Conservation (phyloP, 441 rosid genomes). For the Eruca vesicaria region DNA sequence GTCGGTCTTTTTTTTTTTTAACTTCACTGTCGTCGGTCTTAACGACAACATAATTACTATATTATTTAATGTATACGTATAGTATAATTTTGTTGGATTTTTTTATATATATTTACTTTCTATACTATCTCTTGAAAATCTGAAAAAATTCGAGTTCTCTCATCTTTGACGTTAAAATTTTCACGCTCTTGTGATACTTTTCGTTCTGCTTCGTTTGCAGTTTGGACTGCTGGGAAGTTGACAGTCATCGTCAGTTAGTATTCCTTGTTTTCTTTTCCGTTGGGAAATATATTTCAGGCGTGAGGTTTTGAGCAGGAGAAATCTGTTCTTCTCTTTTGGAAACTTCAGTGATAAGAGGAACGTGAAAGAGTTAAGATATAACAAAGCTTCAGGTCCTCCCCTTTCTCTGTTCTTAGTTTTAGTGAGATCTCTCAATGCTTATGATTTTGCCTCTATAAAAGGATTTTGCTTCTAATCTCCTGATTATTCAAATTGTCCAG, state of each 20-base stretch:
- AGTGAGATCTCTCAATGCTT: background rate
- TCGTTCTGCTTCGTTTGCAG: conserved; percentile 3
- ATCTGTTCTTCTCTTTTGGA: background rate
- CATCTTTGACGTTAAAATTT: conserved; percentile 9
- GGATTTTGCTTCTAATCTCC: background rate
- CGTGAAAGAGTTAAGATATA: too few relatives aligned
- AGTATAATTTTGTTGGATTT: background rate
- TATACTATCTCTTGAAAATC: background rate
- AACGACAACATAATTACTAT: conserved; percentile 40
- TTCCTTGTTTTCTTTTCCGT: background rate
- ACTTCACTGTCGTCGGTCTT: conserved; percentile 53
- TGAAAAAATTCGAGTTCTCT: background rate
- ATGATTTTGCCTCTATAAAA: background rate
- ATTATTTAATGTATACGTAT: background rate
- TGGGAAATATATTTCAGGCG: background rate
- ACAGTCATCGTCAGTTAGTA: conserved; percentile 3
- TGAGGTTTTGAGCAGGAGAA: conserved; percentile 16
- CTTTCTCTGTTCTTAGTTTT: background rate
- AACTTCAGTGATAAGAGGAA: background rate
- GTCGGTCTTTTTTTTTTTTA: too few relatives aligned
- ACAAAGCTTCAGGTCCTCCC: background rate
- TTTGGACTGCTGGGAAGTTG: conserved; percentile 7
- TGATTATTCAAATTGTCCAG: background rate
- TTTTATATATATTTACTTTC: background rate
- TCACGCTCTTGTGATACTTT: background rate